A percentile compares a stretch with the other conserved stretches of the same genome.
Evolutionary conservation across 805 yeast species (phyloP).

Genomic region (Myxozyma lipomycoides): DNA sequence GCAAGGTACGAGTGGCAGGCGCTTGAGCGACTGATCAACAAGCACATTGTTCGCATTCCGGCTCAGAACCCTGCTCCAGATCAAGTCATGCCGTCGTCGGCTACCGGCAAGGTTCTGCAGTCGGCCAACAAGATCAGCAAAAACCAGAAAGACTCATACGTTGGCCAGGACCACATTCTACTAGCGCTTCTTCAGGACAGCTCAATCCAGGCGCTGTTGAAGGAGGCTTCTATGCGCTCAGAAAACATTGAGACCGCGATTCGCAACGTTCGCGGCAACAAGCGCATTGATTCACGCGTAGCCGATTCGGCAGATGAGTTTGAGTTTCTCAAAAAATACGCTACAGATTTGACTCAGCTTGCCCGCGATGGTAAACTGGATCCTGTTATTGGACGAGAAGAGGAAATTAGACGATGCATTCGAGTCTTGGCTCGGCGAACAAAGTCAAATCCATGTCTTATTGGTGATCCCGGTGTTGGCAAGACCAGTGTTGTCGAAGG

Average conservation of each 20-base stretch:
- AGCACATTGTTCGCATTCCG: conserved; percentile 71
- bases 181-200: conserved; percentile 80
- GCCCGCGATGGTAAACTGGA: conserved; percentile 94
- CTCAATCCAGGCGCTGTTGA: conserved; percentile 63
- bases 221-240: conserved; percentile 62
- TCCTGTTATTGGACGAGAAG: conserved; percentile 98
- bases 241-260: conserved; percentile 76
- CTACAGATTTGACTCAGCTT: conserved; percentile 86
- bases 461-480: conserved; percentile 99
- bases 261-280: conserved; percentile 77
- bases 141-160: conserved; percentile 83
- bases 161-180: conserved; percentile 91
- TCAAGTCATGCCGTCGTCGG: conserved; percentile 68
- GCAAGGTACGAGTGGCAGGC: conserved; percentile 83
- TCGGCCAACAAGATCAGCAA: conserved; percentile 73
- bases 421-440: conserved; percentile 95
- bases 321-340: conserved; percentile 85
- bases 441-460: conserved; percentile 91
- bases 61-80: conserved; percentile 86
- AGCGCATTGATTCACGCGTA: conserved; percentile 85
- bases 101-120: conserved; percentile 70
- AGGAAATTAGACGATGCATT: conserved; percentile 92
- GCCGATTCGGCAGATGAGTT: conserved; percentile 85
- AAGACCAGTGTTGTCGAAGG: conserved; percentile 98
- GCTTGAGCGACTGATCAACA: conserved; percentile 76